phyloP scores from a whole-genome alignment of 352 stramenopile species.

The Globisporangium ultimum region DNA sequence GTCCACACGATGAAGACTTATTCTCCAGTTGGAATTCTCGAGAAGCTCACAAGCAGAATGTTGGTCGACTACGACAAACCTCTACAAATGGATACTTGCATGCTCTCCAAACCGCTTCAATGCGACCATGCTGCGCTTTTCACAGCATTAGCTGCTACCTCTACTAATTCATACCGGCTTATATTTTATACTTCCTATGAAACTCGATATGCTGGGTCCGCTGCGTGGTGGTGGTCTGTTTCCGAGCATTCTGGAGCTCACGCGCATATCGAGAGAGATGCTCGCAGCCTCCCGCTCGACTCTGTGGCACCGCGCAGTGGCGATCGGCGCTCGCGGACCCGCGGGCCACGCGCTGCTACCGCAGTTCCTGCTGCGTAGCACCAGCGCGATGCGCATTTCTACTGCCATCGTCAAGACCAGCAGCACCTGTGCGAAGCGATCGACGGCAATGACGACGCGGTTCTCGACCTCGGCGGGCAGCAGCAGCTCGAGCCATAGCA shows the following conservation, averaged over 20 bases:
- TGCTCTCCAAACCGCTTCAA: too few species aligned
- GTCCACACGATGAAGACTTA: neutral
- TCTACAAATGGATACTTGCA: too few species aligned
- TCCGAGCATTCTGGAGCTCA: too few species aligned
- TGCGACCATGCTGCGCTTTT: too few species aligned
- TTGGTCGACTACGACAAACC: neutral
- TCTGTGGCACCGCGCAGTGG: too few species aligned
- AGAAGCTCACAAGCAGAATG: slow-evolving; percentile 3
- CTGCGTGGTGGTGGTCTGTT: too few species aligned
- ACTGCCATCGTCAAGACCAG: neutral
- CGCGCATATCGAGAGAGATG: too few species aligned
- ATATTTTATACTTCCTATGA: neutral
- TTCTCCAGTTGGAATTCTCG: slow-evolving; percentile 4
- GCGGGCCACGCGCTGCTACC: neutral
- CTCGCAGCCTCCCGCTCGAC: too few species aligned
- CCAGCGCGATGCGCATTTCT: slow-evolving; percentile 5
- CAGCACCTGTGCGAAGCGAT: slow-evolving; percentile 5
- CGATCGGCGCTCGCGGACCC: neutral
- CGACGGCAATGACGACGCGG: slow-evolving; percentile 7
- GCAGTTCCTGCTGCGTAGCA: neutral
- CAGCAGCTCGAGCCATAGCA: slow-evolving; percentile 10
- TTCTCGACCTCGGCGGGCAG: slow-evolving; percentile 20
- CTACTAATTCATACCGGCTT: too few species aligned
- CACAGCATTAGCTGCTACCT: too few species aligned
- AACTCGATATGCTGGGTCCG: neutral